Percentiles rank a stretch among this genome's conserved stretches.
Evolutionary conservation across 2,329 filamentous ascomycete genomes (phyloP).

Genomic region (Herpotrichia juniperi): DNA sequence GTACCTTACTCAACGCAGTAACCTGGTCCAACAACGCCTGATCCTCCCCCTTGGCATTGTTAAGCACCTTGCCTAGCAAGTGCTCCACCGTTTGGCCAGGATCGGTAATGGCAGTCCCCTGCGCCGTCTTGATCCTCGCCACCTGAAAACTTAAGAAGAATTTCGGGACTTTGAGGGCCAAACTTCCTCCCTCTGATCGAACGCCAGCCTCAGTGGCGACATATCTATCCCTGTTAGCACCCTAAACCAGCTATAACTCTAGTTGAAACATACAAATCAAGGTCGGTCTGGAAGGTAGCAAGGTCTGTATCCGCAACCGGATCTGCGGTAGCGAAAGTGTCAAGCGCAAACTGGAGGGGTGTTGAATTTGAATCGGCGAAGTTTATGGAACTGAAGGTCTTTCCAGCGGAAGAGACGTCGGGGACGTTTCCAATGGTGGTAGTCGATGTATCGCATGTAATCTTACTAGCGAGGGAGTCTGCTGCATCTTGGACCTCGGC

Average conservation of each 20-base stretch:
- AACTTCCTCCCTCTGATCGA: conserved; percentile 58
- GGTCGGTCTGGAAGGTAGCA: conserved; percentile 57
- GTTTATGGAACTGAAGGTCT: conserved; percentile 62
- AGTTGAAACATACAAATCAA: conserved; percentile 63
- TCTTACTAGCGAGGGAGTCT: conserved; percentile 46
- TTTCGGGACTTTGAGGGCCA: conserved; percentile 67
- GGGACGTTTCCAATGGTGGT: conserved; percentile 62
- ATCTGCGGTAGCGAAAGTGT: conserved; percentile 58
- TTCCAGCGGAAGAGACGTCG: conserved; percentile 57
- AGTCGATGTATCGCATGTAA: conserved; percentile 57
- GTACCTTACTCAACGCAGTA: conserved; percentile 25
- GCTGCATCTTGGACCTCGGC: conserved; percentile 55
- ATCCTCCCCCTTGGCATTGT: conserved; percentile 59
- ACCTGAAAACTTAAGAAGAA: conserved; percentile 68
- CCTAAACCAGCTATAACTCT: no score
- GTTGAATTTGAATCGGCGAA: conserved; percentile 58
- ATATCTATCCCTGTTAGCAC: no score
- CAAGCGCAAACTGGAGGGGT: conserved; percentile 61
- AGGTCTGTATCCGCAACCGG: conserved; percentile 59
- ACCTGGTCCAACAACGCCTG: conserved; percentile 61
- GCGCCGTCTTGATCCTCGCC: conserved; percentile 63
- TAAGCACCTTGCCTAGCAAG: conserved; percentile 62
- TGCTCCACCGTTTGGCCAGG: conserved; percentile 62
- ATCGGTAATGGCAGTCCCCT: conserved; percentile 60
- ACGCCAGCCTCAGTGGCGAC: conserved; percentile 67